phyloP scores from a whole-genome alignment of 2,329 filamentous ascomycete species.

The Pseudogymnoascus sp. region DNA sequence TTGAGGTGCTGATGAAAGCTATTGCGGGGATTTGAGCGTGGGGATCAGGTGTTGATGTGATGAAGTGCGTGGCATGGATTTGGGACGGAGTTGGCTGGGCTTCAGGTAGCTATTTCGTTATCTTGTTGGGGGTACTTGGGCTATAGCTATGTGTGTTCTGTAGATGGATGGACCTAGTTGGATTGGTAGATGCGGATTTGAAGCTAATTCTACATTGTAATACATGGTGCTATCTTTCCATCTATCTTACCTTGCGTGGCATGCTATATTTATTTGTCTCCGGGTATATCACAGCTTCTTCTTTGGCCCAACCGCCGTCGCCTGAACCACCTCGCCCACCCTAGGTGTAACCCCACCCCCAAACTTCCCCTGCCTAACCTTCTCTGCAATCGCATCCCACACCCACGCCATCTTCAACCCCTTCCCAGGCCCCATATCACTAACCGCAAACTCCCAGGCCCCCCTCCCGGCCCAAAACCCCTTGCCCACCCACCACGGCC shows the following conservation, averaged over 20 bases:
- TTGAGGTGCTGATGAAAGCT: slow-evolving; percentile 55
- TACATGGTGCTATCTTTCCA: background rate
- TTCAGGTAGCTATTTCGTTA: background rate
- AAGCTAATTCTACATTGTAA: slow-evolving; percentile 5
- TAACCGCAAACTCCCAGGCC: background rate
- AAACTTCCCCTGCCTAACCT: slow-evolving; percentile 9
- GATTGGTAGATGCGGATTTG: background rate
- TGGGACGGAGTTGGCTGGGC: background rate
- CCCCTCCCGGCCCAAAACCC: slow-evolving; percentile 1
- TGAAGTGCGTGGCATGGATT: background rate
- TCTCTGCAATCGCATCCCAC: slow-evolving; percentile 17
- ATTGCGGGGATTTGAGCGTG: slow-evolving; percentile 49
- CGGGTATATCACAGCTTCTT: slow-evolving; percentile 8
- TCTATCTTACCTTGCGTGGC: background rate
- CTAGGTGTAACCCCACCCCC: slow-evolving; percentile 21
- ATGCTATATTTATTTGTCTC: background rate
- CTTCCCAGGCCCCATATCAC: background rate
- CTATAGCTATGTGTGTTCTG: background rate
- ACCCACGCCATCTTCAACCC: slow-evolving; percentile 17
- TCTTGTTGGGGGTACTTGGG: background rate
- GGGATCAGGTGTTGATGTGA: background rate
- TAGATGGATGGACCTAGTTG: background rate
- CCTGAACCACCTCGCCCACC: slow-evolving; percentile 26
- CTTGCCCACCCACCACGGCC: slow-evolving; percentile 4
- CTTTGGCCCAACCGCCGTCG: slow-evolving; percentile 15